Percentiles rank a stretch among this genome's conserved stretches.
phyloP scores from a whole-genome alignment of 108 stramenopile species.

The Cyclostephanos invisitatus region DNA sequence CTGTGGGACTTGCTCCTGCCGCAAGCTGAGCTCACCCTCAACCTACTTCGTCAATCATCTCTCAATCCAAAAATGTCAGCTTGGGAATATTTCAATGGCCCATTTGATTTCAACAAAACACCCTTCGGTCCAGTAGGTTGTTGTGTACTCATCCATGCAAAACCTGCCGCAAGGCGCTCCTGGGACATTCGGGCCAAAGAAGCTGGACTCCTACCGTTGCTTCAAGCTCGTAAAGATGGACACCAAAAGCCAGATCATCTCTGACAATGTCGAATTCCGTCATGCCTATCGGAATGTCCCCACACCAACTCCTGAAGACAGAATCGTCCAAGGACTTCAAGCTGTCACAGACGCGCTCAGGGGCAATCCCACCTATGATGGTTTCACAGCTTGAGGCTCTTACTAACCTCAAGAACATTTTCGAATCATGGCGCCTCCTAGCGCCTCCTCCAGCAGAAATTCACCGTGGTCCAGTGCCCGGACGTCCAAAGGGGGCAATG shows the following conservation, averaged over 20 bases:
- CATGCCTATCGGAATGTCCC: background rate
- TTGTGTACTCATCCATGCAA: conserved; percentile 18
- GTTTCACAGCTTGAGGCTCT: background rate
- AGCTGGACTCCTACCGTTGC: background rate
- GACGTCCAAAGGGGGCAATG: no score
- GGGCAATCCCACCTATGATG: background rate
- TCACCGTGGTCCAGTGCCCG: no score
- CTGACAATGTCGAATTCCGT: background rate
- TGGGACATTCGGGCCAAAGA: background rate
- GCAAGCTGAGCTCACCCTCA: conserved; percentile 30
- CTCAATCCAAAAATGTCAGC: conserved; percentile 29
- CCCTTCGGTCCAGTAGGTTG: conserved; percentile 42
- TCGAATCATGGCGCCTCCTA: no score
- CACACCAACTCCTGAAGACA: background rate
- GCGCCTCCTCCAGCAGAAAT: no score
- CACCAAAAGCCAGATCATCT: background rate
- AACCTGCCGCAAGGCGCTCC: background rate
- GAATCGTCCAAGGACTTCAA: background rate
- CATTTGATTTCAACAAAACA: no score
- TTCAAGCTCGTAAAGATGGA: no score
- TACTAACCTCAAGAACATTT: no score
- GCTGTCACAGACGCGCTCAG: background rate
- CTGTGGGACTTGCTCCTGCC: conserved; percentile 19
- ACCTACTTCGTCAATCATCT: conserved; percentile 41
- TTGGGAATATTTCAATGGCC: background rate